Evolutionary conservation across 176 grass and related monocot genomes (phyloP).

Genomic region (Triticum timopheevii): DNA sequence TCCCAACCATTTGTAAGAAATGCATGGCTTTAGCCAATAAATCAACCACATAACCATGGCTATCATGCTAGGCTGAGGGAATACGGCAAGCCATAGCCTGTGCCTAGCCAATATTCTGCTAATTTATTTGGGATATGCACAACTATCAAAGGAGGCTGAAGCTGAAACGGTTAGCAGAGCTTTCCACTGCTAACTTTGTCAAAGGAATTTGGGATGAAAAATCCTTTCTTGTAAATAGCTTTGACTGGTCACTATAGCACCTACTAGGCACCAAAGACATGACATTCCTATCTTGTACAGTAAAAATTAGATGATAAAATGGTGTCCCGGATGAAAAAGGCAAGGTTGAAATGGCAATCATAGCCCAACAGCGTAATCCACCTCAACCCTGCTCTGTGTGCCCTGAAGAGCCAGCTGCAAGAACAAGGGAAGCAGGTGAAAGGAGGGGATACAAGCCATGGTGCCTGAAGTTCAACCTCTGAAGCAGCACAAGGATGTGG

Average conservation of each 20-base stretch:
- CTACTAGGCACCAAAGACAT: background rate
- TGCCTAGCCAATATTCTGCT: background rate
- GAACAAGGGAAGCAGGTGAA: background rate
- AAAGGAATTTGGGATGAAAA: background rate
- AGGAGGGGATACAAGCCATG: background rate
- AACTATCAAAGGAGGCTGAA: constrained; percentile 1
- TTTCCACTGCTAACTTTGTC: background rate
- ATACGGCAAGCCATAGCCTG: background rate
- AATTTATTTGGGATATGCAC: background rate
- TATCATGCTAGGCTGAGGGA: constrained; percentile 24
- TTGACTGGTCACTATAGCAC: background rate
- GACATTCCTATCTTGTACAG: background rate
- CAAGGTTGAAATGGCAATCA: background rate
- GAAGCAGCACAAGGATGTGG: too few relatives aligned
- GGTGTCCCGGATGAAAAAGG: background rate
- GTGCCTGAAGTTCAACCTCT: background rate
- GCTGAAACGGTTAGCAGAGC: background rate
- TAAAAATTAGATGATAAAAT: background rate
- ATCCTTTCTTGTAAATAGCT: background rate
- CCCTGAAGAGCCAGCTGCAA: background rate
- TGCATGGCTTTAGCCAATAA: background rate
- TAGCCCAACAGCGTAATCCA: background rate
- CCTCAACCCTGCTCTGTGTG: background rate
- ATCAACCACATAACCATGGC: background rate
- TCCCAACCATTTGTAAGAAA: background rate